Conservation (phyloP, 495 filamentous ascomycete species). For the Podospora pseudoanserina region DNA sequence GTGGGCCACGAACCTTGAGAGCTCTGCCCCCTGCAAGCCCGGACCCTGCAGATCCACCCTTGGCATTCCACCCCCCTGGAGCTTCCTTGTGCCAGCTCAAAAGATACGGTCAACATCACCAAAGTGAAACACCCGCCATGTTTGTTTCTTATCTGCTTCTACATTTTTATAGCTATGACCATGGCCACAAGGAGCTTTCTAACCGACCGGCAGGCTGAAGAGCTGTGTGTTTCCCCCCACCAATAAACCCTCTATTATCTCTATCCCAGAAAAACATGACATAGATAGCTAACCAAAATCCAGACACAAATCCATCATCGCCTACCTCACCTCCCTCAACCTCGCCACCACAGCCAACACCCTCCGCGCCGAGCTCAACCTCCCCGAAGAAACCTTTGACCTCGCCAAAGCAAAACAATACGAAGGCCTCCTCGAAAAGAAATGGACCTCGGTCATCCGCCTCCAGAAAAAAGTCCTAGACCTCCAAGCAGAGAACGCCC, state of each 20-base stretch:
- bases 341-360: slow-evolving; percentile 60
- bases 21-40: background rate
- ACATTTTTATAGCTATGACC: background rate
- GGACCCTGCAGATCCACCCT: background rate
- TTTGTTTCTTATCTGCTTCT: background rate
- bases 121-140: background rate
- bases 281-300: slow-evolving; percentile 8
- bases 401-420: slow-evolving; percentile 75
- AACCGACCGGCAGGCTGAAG: slow-evolving; percentile 65
- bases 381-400: slow-evolving; percentile 64
- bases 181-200: background rate
- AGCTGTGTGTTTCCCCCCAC: slow-evolving; percentile 58
- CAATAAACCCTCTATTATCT: background rate
- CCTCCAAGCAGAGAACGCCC: slow-evolving; percentile 65
- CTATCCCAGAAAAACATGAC: background rate
- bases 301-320: slow-evolving; percentile 84
- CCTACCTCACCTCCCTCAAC: slow-evolving; percentile 69
- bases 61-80: background rate
- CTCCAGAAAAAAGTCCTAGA: slow-evolving; percentile 95
- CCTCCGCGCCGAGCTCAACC: slow-evolving; percentile 57
- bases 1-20: background rate
- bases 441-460: slow-evolving; percentile 85
- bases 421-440: slow-evolving; percentile 81
- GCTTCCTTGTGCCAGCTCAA: background rate
- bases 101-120: background rate